phyloP scores from a whole-genome alignment of 2,329 filamentous ascomycete genomes.

The Corniculantispora saksenae region DNA sequence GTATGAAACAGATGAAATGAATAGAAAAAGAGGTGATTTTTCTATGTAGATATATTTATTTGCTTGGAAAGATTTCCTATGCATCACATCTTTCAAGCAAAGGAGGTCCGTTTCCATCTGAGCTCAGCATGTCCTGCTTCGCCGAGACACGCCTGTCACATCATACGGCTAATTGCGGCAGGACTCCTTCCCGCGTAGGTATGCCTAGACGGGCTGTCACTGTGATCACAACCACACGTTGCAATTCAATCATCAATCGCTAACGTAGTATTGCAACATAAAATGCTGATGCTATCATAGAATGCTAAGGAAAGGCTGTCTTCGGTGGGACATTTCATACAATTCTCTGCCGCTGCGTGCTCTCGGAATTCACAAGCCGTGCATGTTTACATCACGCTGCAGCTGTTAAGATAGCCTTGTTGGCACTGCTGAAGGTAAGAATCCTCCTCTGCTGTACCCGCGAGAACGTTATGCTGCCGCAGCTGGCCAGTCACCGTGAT shows the following conservation, averaged over 20 bases:
- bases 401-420: slow-evolving; percentile 48
- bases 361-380: neutral
- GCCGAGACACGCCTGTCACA: too few species aligned
- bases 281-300: neutral
- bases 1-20: too few species aligned
- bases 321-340: neutral
- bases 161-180: too few species aligned
- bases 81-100: too few species aligned
- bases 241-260: neutral
- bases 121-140: too few species aligned
- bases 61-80: too few species aligned
- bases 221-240: neutral
- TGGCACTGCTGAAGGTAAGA: slow-evolving; percentile 76
- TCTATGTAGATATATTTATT: too few species aligned
- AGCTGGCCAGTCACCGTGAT: slow-evolving; percentile 75
- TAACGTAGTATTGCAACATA: neutral
- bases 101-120: too few species aligned
- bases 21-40: too few species aligned
- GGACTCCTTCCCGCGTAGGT: too few species aligned
- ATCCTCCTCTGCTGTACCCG: slow-evolving; percentile 67
- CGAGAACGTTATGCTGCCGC: slow-evolving; percentile 58
- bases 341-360: neutral
- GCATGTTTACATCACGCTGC: slow-evolving; percentile 53
- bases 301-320: neutral
- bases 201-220: neutral